These are phyloP conservation scores for Botryotinia convoluta DNA, from an alignment of 2,329 filamentous ascomycete genomes.

Conservation along the genomic window DNA sequence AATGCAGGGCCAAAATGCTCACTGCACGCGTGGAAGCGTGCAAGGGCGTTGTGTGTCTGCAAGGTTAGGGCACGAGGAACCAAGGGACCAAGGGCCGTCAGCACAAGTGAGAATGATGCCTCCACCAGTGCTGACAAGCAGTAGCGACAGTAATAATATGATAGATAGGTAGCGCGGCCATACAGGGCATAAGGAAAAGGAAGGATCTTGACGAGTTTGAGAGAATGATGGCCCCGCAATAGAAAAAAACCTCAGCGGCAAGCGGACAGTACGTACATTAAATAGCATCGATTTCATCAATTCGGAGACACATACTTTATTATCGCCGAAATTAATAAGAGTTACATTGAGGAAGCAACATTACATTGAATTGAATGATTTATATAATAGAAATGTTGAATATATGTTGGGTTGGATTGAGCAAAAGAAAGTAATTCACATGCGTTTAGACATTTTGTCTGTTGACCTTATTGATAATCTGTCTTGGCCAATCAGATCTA, in stretches of 20 bases:
- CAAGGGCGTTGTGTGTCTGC: background rate
- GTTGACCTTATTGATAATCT: background rate
- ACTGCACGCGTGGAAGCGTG: background rate
- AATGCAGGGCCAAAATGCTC: background rate
- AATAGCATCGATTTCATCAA: background rate
- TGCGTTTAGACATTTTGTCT: background rate
- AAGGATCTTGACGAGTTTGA: constrained; percentile 5
- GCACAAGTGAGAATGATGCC: background rate
- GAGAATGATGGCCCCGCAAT: constrained; percentile 4
- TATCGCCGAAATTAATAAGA: background rate
- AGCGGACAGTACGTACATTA: background rate
- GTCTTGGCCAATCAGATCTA: background rate
- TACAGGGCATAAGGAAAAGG: background rate
- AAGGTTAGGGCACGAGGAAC: background rate
- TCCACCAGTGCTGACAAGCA: background rate
- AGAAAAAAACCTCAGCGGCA: background rate
- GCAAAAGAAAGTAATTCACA: background rate
- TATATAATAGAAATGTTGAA: background rate
- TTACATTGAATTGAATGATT: background rate
- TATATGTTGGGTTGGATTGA: background rate
- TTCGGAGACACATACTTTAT: background rate
- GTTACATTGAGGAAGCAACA: background rate
- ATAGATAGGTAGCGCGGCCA: background rate
- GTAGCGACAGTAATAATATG: background rate
- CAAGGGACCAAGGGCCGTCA: background rate